phyloP scores from a whole-genome alignment of 2,329 filamentous ascomycete genomes.

The Tolypocladium nubicola region DNA sequence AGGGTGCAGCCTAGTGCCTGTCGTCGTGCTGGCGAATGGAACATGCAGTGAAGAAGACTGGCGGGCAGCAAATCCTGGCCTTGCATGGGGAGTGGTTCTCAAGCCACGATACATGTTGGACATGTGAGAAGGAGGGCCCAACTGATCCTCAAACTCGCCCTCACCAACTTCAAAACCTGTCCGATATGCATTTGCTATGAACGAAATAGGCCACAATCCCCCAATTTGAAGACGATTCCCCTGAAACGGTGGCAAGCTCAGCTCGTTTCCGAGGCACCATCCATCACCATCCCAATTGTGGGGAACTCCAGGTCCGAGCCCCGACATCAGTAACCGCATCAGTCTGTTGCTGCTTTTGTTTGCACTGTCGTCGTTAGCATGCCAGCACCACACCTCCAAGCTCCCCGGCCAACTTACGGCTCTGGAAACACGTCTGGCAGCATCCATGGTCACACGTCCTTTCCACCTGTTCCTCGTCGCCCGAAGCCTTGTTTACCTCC shows the following conservation, averaged over 20 bases:
- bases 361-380: background rate
- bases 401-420: constrained; percentile 23
- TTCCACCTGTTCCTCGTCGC: constrained; percentile 24
- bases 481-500: constrained; percentile 19
- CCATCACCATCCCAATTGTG: background rate
- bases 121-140: background rate
- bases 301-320: background rate
- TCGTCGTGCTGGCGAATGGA: no score
- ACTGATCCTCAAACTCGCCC: background rate
- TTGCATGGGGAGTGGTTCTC: background rate
- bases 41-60: background rate
- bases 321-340: background rate
- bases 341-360: background rate
- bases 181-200: background rate
- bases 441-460: constrained; percentile 41
- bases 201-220: background rate
- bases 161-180: background rate
- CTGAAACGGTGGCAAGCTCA: background rate
- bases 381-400: background rate
- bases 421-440: constrained; percentile 35
- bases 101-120: background rate
- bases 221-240: background rate
- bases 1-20: background rate
- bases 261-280: background rate
- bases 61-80: background rate